phyloP scores from a whole-genome alignment of 768 basidiomycete genomes.

The Suillus lakei region DNA sequence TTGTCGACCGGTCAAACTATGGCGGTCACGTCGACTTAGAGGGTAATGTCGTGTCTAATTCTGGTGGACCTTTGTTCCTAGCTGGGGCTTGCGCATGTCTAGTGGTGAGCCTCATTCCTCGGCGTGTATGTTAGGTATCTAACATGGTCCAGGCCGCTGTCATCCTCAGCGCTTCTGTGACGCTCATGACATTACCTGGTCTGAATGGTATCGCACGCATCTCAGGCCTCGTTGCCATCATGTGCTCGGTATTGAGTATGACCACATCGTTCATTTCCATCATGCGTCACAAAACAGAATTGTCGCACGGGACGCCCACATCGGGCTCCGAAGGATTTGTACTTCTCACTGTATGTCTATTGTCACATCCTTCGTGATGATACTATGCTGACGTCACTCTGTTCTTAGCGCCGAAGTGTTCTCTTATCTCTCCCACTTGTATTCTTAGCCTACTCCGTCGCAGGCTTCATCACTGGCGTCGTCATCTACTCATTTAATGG shows the following conservation, averaged over 20 bases:
- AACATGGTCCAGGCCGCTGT: constrained; percentile 66
- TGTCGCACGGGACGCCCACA: constrained; percentile 54
- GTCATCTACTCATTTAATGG: constrained; percentile 70
- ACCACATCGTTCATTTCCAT: constrained; percentile 70
- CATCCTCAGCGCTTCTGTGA: constrained; percentile 80
- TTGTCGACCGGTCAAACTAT: constrained; percentile 55
- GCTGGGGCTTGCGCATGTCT: constrained; percentile 69
- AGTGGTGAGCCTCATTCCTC: constrained; percentile 49
- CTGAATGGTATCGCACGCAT: constrained; percentile 66
- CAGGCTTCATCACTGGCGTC: constrained; percentile 68
- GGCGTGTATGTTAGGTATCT: constrained; percentile 1
- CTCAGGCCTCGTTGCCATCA: constrained; percentile 67
- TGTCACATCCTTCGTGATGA: constrained; percentile 4
- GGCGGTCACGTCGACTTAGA: constrained; percentile 63
- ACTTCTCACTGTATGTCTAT: constrained; percentile 48
- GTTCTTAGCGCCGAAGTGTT: constrained; percentile 52
- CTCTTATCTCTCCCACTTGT: constrained; percentile 76
- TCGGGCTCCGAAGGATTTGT: constrained; percentile 61
- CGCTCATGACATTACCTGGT: constrained; percentile 79
- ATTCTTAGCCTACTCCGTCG: constrained; percentile 71
- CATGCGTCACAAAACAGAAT: constrained; percentile 70
- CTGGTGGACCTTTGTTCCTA: constrained; percentile 61
- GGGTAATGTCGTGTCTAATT: constrained; percentile 47
- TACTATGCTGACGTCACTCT: neutral
- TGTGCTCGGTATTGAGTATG: constrained; percentile 74